phyloP scores from a whole-genome alignment of 2,329 filamentous ascomycete genomes.

The Paraconiothyrium sp. region DNA sequence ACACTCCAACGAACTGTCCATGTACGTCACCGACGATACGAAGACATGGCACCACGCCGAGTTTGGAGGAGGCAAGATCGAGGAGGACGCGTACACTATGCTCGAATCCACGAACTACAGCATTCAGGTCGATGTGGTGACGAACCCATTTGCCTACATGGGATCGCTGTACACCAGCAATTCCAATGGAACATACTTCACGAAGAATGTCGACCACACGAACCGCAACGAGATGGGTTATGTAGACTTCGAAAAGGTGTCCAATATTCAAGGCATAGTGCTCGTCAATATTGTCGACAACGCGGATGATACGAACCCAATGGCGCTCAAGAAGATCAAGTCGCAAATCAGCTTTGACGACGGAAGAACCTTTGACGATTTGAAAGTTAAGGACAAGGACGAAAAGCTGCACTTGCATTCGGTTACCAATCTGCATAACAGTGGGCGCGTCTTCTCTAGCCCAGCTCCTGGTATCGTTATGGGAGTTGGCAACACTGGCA shows the following conservation, averaged over 20 bases:
- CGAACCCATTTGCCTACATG: slow-evolving; percentile 72
- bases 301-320: slow-evolving; percentile 72
- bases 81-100: slow-evolving; percentile 88
- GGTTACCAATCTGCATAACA: slow-evolving; percentile 82
- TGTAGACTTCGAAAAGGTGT: slow-evolving; percentile 95
- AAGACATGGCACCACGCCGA: slow-evolving; percentile 89
- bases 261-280: slow-evolving; percentile 90
- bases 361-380: slow-evolving; percentile 80
- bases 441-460: slow-evolving; percentile 90
- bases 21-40: slow-evolving; percentile 88
- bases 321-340: slow-evolving; percentile 71
- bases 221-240: slow-evolving; percentile 80
- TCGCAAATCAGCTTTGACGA: slow-evolving; percentile 95
- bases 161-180: slow-evolving; percentile 95
- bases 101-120: slow-evolving; percentile 98
- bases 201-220: slow-evolving; percentile 88
- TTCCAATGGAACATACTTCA: slow-evolving; percentile 96
- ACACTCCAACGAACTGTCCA: slow-evolving; percentile 86
- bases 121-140: slow-evolving; percentile 94
- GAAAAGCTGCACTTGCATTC: slow-evolving; percentile 87
- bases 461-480: slow-evolving; percentile 92
- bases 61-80: slow-evolving; percentile 85
- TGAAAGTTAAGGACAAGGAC: slow-evolving; percentile 73
- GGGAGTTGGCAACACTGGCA: slow-evolving; percentile 91
- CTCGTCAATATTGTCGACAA: slow-evolving; percentile 91